Conservation (phyloP, 2,329 filamentous ascomycete genomes). For the Alternaria atra region DNA sequence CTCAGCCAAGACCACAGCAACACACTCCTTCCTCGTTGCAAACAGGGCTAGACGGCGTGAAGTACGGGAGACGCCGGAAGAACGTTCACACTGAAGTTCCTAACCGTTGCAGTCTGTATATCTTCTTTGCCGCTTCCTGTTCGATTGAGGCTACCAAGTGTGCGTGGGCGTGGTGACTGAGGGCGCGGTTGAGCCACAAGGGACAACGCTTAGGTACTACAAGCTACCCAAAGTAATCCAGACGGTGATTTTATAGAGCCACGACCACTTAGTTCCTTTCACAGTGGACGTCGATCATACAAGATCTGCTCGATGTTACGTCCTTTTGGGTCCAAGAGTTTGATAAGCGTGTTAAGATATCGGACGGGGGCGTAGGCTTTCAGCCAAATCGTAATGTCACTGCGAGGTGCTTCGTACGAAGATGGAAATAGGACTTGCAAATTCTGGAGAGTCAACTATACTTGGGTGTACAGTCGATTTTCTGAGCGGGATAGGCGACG, state of each 20-base stretch:
- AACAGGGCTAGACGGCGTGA: slow-evolving; percentile 1
- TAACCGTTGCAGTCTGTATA: slow-evolving; percentile 3
- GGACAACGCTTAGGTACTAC: neutral
- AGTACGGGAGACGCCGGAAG: slow-evolving; percentile 4
- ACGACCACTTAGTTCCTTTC: neutral
- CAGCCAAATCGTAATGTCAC: neutral
- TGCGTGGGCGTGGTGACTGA: neutral
- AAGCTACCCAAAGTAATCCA: neutral
- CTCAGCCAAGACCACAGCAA: slow-evolving; percentile 2
- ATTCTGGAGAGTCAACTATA: neutral
- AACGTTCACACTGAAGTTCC: neutral
- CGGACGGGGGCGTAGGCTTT: neutral
- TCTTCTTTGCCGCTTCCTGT: slow-evolving; percentile 1
- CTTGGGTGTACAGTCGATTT: neutral
- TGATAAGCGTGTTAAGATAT: neutral
- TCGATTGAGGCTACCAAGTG: neutral
- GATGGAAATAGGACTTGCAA: neutral
- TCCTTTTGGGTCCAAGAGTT: neutral
- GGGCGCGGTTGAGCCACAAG: neutral
- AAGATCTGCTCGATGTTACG: neutral
- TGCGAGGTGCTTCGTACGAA: neutral
- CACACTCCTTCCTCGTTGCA: neutral
- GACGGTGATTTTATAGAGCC: neutral
- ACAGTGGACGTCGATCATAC: neutral
- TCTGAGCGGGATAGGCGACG: neutral